phyloP scores from a whole-genome alignment of 2,329 filamentous ascomycete genomes.

The Fusarium musae region DNA sequence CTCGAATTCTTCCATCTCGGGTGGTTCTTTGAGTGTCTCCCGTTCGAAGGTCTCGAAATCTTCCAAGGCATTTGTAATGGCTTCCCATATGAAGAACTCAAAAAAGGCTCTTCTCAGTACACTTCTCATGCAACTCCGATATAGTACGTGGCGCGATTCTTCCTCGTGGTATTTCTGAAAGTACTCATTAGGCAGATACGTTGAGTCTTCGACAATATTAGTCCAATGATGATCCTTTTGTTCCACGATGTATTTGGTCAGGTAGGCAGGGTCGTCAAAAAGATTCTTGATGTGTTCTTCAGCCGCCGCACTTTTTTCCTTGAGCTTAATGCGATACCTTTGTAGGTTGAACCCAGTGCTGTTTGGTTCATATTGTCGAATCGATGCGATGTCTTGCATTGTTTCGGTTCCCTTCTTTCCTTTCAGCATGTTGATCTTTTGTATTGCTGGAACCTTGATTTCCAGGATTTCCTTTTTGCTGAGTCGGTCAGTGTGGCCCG shows the following conservation, averaged over 20 bases:
- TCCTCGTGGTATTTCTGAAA: constrained; percentile 13
- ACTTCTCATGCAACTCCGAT: constrained; percentile 29
- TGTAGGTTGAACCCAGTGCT: neutral
- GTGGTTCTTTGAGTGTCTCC: neutral
- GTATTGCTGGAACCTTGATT: neutral
- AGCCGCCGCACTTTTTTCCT: constrained; percentile 11
- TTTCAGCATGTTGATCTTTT: neutral
- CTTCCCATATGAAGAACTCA: constrained; percentile 34
- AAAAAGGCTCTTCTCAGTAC: constrained; percentile 36
- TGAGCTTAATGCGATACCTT: constrained; percentile 6
- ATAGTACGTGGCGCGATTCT: neutral
- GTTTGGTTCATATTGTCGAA: constrained; percentile 29
- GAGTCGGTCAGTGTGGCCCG: neutral
- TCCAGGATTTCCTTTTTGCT: neutral
- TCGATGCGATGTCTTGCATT: constrained; percentile 23
- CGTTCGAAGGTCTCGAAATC: neutral
- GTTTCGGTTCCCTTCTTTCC: neutral
- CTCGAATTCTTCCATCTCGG: neutral
- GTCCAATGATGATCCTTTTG: constrained; percentile 40
- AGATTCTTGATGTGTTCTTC: constrained; percentile 27
- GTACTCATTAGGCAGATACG: neutral
- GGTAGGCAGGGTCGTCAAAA: constrained; percentile 38
- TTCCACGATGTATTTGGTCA: constrained; percentile 22
- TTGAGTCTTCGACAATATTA: constrained; percentile 22
- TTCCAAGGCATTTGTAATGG: neutral